Conservation (phyloP, 2,329 filamentous ascomycete species). For the Cytospora schulzeri region DNA sequence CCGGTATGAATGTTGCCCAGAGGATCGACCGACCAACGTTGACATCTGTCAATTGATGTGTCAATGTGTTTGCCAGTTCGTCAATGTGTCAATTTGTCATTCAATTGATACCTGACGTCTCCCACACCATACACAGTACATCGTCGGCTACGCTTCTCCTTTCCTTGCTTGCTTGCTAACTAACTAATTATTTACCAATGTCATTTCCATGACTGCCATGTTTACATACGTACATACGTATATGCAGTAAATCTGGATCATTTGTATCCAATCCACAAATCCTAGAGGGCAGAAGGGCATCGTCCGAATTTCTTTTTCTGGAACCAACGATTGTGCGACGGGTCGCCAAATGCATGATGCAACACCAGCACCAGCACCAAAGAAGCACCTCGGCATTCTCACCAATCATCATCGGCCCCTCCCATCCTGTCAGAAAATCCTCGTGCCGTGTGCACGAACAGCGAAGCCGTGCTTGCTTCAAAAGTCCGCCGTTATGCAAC, state of each 20-base stretch:
- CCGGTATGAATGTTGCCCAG: neutral
- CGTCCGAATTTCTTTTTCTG: neutral
- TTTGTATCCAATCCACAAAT: neutral
- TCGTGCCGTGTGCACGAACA: neutral
- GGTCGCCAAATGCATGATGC: neutral
- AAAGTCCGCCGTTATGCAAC: neutral
- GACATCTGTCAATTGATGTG: constrained; percentile 2
- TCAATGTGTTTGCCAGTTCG: neutral
- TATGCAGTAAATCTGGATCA: neutral
- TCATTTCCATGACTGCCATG: neutral
- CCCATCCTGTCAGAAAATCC: neutral
- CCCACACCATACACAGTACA: neutral
- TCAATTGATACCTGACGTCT: neutral
- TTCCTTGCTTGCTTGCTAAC: neutral
- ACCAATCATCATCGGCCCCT: neutral
- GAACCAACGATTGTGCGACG: neutral
- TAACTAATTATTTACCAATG: neutral
- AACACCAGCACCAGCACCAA: neutral
- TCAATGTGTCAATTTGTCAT: neutral
- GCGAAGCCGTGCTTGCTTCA: neutral
- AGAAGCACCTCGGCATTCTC: neutral
- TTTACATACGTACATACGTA: neutral
- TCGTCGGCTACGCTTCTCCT: neutral
- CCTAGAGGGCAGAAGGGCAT: neutral
- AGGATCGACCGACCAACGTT: neutral